These are phyloP conservation scores for Backusella mclennaniae DNA, from an alignment of 192 early-diverging fungal species.

Conservation along the genomic window DNA sequence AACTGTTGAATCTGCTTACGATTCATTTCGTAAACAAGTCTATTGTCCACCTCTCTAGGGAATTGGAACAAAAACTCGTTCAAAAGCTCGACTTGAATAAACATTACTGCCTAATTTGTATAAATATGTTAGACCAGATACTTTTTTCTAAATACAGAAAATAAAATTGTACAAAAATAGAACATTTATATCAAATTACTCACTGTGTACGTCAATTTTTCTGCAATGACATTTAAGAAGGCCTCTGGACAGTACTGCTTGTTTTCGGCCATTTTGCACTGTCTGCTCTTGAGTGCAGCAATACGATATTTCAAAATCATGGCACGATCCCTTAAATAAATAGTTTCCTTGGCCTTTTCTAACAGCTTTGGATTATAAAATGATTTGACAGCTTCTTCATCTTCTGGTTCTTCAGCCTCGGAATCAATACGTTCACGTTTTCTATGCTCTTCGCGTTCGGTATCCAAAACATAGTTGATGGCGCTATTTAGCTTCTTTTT, in stretches of 20 bases:
- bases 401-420: slow-evolving; percentile 34
- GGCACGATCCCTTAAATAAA: slow-evolving; percentile 75
- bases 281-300: slow-evolving; percentile 76
- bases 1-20: slow-evolving; percentile 81
- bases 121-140: background rate
- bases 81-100: slow-evolving; percentile 95
- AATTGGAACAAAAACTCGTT: slow-evolving; percentile 99
- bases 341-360: slow-evolving; percentile 74
- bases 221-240: slow-evolving; percentile 87
- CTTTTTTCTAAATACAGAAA: slow-evolving; percentile 1
- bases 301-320: slow-evolving; percentile 77
- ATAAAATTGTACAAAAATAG: background rate
- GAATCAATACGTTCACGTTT: slow-evolving; percentile 18
- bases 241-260: slow-evolving; percentile 94
- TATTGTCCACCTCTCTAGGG: slow-evolving; percentile 91
- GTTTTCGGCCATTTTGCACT: slow-evolving; percentile 79
- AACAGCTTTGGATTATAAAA: slow-evolving; percentile 74
- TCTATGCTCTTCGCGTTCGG: slow-evolving; percentile 61
- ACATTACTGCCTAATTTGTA: slow-evolving; percentile 78
- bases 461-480: slow-evolving; percentile 72
- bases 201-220: slow-evolving; percentile 88
- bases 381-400: slow-evolving; percentile 57
- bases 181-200: background rate
- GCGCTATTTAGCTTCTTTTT: slow-evolving; percentile 81
- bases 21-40: slow-evolving; percentile 84